Conservation (phyloP, 495 filamentous ascomycete genomes). For the Glutinoglossum americanum region DNA sequence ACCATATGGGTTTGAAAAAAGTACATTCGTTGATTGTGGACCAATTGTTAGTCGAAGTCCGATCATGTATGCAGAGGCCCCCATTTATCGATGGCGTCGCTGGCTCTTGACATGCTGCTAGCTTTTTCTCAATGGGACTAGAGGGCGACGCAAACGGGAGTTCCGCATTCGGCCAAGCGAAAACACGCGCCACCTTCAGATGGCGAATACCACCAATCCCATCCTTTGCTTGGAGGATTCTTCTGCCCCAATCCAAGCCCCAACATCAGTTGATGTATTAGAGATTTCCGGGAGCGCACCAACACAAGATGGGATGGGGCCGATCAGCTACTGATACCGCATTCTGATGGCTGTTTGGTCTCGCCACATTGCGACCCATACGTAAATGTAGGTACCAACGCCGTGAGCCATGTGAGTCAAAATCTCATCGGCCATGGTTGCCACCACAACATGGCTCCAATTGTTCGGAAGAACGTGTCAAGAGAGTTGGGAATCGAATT, state of each 20-base stretch:
- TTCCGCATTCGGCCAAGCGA: slow-evolving; percentile 1
- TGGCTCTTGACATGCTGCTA: background rate
- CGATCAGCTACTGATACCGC: background rate
- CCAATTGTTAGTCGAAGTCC: background rate
- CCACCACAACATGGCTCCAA: background rate
- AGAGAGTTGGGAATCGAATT: background rate
- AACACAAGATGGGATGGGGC: background rate
- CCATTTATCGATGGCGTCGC: background rate
- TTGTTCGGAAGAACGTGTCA: background rate
- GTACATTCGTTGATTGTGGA: background rate
- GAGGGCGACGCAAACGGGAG: background rate
- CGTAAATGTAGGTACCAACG: background rate
- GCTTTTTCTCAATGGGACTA: background rate
- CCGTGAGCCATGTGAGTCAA: background rate
- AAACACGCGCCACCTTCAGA: background rate
- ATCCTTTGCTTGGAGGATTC: background rate
- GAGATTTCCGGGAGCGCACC: background rate
- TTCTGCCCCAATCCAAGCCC: background rate
- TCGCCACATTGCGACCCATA: background rate
- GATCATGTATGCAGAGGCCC: background rate
- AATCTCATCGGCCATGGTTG: background rate
- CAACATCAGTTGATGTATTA: background rate
- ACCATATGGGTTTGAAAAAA: background rate
- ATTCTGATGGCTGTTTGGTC: background rate
- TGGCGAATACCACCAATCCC: background rate